Evolutionary conservation across 805 yeast genomes (phyloP).

Genomic region (Zygoascus bituminiphila): DNA sequence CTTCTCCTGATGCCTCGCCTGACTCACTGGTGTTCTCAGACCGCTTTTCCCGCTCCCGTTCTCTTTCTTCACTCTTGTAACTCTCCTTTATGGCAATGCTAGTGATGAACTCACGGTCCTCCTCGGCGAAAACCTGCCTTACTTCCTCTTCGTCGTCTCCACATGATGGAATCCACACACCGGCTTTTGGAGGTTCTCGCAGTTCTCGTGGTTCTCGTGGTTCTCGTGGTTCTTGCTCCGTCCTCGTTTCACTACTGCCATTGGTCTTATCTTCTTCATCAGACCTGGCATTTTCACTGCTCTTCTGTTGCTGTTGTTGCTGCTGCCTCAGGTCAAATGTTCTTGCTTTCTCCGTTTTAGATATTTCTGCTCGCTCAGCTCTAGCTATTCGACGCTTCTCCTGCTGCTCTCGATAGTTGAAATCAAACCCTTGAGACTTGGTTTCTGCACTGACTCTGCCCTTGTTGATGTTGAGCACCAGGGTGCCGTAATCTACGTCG

Average conservation of each 20-base stretch:
- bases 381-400: background rate
- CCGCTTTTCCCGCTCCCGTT: slow-evolving; percentile 10
- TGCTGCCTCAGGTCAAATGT: background rate
- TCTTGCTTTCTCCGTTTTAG: background rate
- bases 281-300: background rate
- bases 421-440: slow-evolving; percentile 55
- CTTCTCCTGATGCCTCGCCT: background rate
- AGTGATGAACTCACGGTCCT: slow-evolving; percentile 28
- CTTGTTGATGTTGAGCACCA: slow-evolving; percentile 36
- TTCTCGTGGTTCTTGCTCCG: background rate
- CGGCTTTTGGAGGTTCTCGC: slow-evolving; percentile 20
- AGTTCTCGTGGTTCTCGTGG: background rate
- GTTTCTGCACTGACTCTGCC: slow-evolving; percentile 48
- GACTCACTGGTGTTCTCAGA: background rate
- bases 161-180: slow-evolving; percentile 34
- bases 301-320: background rate
- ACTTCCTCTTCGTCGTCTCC: slow-evolving; percentile 25
- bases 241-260: slow-evolving; percentile 3
- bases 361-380: background rate
- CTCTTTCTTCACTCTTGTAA: background rate
- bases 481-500: slow-evolving; percentile 46
- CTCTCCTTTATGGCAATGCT: slow-evolving; percentile 22
- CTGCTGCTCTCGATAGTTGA: slow-evolving; percentile 36
- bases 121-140: slow-evolving; percentile 26
- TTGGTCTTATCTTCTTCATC: background rate